Conservation (phyloP, 805 yeast species). For the Kazachstania kunashirensis region DNA sequence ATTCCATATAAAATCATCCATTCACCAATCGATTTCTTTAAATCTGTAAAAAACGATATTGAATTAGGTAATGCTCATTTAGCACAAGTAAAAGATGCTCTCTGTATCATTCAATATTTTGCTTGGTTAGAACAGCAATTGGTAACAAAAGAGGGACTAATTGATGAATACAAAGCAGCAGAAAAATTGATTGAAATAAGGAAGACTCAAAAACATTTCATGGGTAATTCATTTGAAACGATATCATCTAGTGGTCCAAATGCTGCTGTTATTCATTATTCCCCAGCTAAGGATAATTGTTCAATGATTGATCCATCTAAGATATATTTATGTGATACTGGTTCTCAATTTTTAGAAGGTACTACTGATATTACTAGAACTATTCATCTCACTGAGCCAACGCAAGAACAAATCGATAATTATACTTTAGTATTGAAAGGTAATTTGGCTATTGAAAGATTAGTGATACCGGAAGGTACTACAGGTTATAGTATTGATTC, state of each 20-base stretch:
- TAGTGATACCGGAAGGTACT: slow-evolving; percentile 67
- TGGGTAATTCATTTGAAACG: slow-evolving; percentile 65
- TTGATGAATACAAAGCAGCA: slow-evolving; percentile 61
- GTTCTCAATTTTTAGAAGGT: slow-evolving; percentile 87
- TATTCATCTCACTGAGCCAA: slow-evolving; percentile 52
- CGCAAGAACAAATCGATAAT: slow-evolving; percentile 47
- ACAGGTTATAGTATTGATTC: slow-evolving; percentile 71
- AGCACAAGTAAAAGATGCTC: slow-evolving; percentile 80
- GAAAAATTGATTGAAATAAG: slow-evolving; percentile 49
- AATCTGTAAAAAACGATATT: slow-evolving; percentile 62
- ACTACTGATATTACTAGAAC: slow-evolving; percentile 96
- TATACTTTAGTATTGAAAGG: slow-evolving; percentile 88
- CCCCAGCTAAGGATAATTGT: slow-evolving; percentile 51
- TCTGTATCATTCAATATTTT: slow-evolving; percentile 61
- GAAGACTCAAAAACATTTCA: slow-evolving; percentile 43
- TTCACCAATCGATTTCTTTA: slow-evolving; percentile 57
- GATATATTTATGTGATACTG: slow-evolving; percentile 76
- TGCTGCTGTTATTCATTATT: slow-evolving; percentile 66
- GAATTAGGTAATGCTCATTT: slow-evolving; percentile 63
- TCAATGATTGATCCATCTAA: slow-evolving; percentile 55
- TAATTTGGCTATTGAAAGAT: slow-evolving; percentile 73
- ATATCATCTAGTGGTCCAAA: slow-evolving; percentile 70
- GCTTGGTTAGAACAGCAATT: slow-evolving; percentile 74
- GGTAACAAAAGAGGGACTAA: slow-evolving; percentile 29
- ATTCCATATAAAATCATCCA: slow-evolving; percentile 31